phyloP scores from a whole-genome alignment of 768 basidiomycete genomes.

The Boletus pseudopeckii region DNA sequence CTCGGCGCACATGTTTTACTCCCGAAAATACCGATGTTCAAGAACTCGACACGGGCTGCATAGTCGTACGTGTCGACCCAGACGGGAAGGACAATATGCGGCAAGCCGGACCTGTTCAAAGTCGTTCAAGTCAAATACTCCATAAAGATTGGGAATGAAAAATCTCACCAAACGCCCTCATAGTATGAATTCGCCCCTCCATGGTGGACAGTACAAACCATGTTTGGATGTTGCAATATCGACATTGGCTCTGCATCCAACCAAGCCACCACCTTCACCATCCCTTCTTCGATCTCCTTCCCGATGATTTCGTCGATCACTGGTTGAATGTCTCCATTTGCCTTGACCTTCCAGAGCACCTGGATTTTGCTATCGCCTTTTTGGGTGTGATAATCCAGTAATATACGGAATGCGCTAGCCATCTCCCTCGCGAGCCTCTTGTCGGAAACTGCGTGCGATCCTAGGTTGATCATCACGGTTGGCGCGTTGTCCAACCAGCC shows the following conservation, averaged over 20 bases:
- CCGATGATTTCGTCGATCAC: not conserved
- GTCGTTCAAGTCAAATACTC: not conserved
- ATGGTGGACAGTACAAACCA: too few species aligned
- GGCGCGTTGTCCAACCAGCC: constrained; percentile 10
- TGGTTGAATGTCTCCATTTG: not conserved
- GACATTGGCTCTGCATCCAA: constrained; percentile 9
- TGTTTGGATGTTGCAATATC: not conserved
- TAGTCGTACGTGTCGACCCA: constrained; percentile 13
- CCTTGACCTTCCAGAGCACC: constrained; percentile 10
- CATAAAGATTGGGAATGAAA: not conserved
- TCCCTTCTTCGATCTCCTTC: constrained; percentile 3
- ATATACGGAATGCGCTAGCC: constrained; percentile 2
- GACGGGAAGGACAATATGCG: constrained; percentile 9
- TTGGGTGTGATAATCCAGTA: not conserved
- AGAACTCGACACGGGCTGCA: not conserved
- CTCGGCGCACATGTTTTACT: not conserved
- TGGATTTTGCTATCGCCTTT: not conserved
- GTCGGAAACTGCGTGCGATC: not conserved
- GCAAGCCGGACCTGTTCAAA: constrained; percentile 9
- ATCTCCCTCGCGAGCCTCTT: not conserved
- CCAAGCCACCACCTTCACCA: constrained; percentile 10
- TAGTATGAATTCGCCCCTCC: too few species aligned
- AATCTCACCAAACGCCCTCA: too few species aligned
- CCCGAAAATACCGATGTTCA: constrained; percentile 6
- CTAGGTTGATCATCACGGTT: constrained; percentile 14